Conservation (phyloP, 495 filamentous ascomycete species). For the Chaetomidium leptoderma region DNA sequence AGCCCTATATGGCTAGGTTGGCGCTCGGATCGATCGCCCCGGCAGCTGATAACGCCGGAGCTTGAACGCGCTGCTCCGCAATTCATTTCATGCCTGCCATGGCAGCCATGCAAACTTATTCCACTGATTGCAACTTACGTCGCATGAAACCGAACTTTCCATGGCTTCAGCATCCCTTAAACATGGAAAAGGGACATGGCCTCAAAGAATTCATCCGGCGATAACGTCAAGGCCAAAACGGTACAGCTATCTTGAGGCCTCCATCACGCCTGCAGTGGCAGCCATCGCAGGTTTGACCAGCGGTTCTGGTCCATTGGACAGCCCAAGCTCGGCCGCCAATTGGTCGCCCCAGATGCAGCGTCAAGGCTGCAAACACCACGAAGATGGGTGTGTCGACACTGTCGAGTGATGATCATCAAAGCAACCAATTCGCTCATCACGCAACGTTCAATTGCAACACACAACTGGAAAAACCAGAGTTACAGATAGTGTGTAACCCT, state of each 20-base stretch:
- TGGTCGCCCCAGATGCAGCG: conserved; percentile 4
- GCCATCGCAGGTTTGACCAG: not conserved
- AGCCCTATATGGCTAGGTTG: not conserved
- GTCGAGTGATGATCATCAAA: not conserved
- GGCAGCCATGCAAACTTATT: too few relatives aligned
- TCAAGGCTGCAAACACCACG: conserved; percentile 7
- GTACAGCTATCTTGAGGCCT: not conserved
- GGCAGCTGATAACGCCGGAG: not conserved
- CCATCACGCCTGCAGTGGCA: not conserved
- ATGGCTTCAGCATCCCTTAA: too few relatives aligned
- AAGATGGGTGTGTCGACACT: too few relatives aligned
- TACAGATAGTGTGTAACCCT: not conserved
- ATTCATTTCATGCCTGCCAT: too few relatives aligned
- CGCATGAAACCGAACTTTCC: too few relatives aligned
- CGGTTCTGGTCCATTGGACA: not conserved
- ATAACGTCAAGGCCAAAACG: too few relatives aligned
- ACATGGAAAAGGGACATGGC: too few relatives aligned
- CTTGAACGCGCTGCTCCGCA: too few relatives aligned
- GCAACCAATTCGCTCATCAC: not conserved
- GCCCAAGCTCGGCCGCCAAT: not conserved
- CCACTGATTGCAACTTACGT: too few relatives aligned
- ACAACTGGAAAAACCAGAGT: too few relatives aligned
- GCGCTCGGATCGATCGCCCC: not conserved
- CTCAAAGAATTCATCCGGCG: too few relatives aligned
- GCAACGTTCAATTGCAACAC: not conserved